These are phyloP conservation scores for Fraxinus latifolia DNA, from an alignment of 305 asterid genomes.

Conservation along the genomic window DNA sequence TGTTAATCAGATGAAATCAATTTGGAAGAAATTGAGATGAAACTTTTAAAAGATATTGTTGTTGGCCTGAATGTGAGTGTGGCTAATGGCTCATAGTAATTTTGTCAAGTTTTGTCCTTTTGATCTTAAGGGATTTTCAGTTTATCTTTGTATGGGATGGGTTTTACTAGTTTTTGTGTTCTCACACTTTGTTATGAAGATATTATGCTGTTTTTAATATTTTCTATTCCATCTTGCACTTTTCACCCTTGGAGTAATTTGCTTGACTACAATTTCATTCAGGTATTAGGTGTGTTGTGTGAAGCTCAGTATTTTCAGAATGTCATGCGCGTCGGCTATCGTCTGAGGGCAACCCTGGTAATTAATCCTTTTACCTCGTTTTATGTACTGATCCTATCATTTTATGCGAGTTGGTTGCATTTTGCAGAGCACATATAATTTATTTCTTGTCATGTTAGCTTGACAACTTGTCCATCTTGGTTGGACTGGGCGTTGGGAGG, in stretches of 20 bases:
- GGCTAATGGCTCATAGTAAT: slow-evolving; percentile 9
- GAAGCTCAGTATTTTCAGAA: slow-evolving; percentile 97
- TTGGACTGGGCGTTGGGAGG: neutral
- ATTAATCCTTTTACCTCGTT: slow-evolving; percentile 26
- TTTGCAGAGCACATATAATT: neutral
- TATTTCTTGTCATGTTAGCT: neutral
- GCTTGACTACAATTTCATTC: slow-evolving; percentile 19
- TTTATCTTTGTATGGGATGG: slow-evolving; percentile 13
- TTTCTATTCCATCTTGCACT: slow-evolving; percentile 22
- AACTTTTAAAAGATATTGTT: neutral
- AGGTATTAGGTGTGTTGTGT: slow-evolving; percentile 89
- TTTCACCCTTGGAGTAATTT: neutral
- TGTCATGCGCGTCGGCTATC: slow-evolving; percentile 94
- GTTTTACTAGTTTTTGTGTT: neutral
- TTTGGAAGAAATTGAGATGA: neutral
- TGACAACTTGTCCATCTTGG: neutral
- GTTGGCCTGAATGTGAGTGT: neutral
- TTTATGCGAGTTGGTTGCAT: slow-evolving; percentile 9
- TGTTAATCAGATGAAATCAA: neutral
- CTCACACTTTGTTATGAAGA: slow-evolving; percentile 1
- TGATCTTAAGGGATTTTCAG: neutral
- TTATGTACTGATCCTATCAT: slow-evolving; percentile 15
- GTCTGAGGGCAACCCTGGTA: slow-evolving; percentile 86
- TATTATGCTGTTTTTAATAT: slow-evolving; percentile 1
- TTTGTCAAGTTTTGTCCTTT: neutral